Evolutionary conservation across 2,329 filamentous ascomycete genomes (phyloP), one percentile per base, ranked within the genome.

Genomic region (Simplicillium sp.): DNA sequence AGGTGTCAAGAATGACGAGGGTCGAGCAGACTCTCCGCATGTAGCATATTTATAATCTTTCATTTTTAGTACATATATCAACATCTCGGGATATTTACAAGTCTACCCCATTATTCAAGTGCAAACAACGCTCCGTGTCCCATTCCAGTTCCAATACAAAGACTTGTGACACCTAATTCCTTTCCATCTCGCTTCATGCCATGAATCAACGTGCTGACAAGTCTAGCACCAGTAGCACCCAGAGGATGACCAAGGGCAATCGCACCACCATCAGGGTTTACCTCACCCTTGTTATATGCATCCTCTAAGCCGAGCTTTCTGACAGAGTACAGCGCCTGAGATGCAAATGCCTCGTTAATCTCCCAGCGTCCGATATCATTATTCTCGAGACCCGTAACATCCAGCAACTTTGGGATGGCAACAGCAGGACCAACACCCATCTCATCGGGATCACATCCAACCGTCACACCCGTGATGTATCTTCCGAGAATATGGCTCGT

Each of bases 201-300:
- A 57, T 68, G 76, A 52, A 72, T 51, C 50, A 90, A 60, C 38
- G 85, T 90, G 37, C 79, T 79, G 52, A 88, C 64, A 73, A 94
- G 83, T 50, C 89, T 71, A 25, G 84, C 87, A 29, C 87, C 87
- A 5, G 89, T 96, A 28, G 88, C 89, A 36, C 90, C 89, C 1
- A 96, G 72, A 6, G 89, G 89, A 60, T 96, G 90, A 2, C 90
- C 90, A 17, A 96, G 66, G n/a, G 90, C 89, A 60, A 96, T 95
- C 3, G 89, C 90, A 28, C 90, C 89, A 45, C 90, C 90, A 53
- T 94, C 88, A 1, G 87, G 87, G 64, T 97, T 97, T 14, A 96
- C 84, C 62, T 75, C 82, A 7, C 76, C 77, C 41, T 75, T 64
- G 50, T 81, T 73, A 65, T 70, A 79, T 49, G 54, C 76, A 53